These are phyloP conservation scores for Peniophora sp. DNA, from an alignment of 1,284 basidiomycete species.

Conservation along the genomic window DNA sequence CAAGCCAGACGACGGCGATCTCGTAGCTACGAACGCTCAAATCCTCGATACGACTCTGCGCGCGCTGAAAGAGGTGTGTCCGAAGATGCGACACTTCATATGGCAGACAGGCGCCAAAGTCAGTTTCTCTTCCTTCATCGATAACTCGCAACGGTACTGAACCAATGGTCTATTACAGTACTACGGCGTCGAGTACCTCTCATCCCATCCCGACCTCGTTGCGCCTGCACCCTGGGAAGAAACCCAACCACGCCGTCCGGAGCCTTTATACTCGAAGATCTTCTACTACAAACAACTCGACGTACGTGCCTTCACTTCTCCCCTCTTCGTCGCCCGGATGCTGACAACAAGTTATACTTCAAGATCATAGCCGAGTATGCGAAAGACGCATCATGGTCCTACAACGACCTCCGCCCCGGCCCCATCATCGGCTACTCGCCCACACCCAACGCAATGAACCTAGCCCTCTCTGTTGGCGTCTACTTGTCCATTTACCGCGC, in stretches of 20 bases:
- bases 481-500: constrained; percentile 3
- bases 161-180: too few relatives aligned
- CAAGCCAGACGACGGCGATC: neutral
- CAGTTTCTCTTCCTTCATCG: too few relatives aligned
- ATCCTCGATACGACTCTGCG: neutral
- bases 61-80: constrained; percentile 1
- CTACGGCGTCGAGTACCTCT: neutral
- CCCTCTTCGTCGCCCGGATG: too few relatives aligned
- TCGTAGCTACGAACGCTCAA: neutral
- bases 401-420: constrained; percentile 2
- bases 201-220: neutral
- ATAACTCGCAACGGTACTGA: too few relatives aligned
- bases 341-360: neutral
- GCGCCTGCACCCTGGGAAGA: constrained; percentile 2
- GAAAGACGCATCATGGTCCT: constrained; percentile 1
- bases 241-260: neutral
- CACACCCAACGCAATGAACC: constrained; percentile 3
- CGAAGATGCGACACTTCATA: neutral
- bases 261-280: constrained; percentile 2
- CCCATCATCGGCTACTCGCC: constrained; percentile 3
- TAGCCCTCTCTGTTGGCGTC: constrained; percentile 2
- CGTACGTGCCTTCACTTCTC: neutral
- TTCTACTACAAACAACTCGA: constrained; percentile 4
- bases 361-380: neutral
- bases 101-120: constrained; percentile 4